A percentile compares a stretch with the other conserved stretches of the same genome.
Conservation (phyloP, 2,329 filamentous ascomycete species). For the Ophiostoma ulmi region DNA sequence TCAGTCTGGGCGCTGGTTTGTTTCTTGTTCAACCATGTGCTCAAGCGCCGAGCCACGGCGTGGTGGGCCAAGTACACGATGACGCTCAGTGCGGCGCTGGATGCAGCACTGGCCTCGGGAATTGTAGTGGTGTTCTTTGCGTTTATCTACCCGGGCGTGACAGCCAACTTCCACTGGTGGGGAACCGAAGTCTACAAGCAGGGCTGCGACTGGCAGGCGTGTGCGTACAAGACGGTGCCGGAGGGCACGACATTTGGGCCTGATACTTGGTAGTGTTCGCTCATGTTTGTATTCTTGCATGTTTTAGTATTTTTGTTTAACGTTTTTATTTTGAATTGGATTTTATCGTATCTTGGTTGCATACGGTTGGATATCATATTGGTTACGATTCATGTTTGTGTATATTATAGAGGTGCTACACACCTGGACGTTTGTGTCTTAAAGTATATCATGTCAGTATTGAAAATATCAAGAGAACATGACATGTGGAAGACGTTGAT, state of each 20-base stretch:
- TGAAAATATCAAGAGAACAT: background rate
- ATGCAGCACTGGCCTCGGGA: conserved; percentile 76
- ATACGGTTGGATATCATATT: background rate
- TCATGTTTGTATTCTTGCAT: background rate
- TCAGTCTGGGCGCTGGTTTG: conserved; percentile 81
- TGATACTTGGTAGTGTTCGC: conserved; percentile 47
- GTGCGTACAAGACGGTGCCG: conserved; percentile 60
- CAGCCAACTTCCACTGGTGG: conserved; percentile 76
- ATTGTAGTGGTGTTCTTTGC: conserved; percentile 82
- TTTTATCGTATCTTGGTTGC: background rate
- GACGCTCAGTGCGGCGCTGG: conserved; percentile 77
- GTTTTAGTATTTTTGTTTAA: background rate
- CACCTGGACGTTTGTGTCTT: background rate
- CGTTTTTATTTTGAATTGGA: background rate
- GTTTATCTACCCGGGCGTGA: conserved; percentile 74
- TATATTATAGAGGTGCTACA: background rate
- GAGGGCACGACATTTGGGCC: conserved; percentile 64
- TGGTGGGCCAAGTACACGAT: conserved; percentile 95
- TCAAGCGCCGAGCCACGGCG: conserved; percentile 61
- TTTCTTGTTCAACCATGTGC: conserved; percentile 74
- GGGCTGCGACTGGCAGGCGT: conserved; percentile 81
- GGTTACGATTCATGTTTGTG: background rate
- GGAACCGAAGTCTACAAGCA: conserved; percentile 80
- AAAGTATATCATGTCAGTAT: background rate
- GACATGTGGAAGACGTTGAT: background rate